Conservation (phyloP, 192 early-diverging fungal genomes). For the Backusella macrospora region DNA sequence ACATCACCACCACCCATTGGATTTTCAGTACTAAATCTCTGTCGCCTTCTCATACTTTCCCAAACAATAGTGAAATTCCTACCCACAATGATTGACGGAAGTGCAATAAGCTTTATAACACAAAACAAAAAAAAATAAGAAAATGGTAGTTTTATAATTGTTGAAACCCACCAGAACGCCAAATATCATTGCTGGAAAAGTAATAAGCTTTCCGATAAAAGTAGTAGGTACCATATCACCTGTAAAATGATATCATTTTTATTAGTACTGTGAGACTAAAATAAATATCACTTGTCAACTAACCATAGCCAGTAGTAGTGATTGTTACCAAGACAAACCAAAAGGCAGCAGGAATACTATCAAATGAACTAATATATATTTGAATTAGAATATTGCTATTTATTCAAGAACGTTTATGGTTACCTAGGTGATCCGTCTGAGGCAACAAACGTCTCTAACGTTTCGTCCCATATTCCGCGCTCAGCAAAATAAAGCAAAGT, state of each 20-base stretch:
- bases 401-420: not conserved
- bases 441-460: constrained; percentile 65
- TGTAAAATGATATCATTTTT: constrained; percentile 19
- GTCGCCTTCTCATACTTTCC: constrained; percentile 65
- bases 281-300: not conserved
- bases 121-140: not conserved
- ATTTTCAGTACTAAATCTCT: not conserved
- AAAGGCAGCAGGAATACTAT: constrained; percentile 77
- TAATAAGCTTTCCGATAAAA: constrained; percentile 75
- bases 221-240: constrained; percentile 84
- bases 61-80: constrained; percentile 82
- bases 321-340: constrained; percentile 82
- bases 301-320: constrained; percentile 79
- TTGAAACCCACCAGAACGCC: constrained; percentile 59
- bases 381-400: not conserved
- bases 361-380: constrained; percentile 54
- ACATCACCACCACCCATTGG: not conserved
- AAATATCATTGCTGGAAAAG: constrained; percentile 82
- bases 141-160: not conserved
- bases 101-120: constrained; percentile 62
- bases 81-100: constrained; percentile 86
- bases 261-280: not conserved
- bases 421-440: constrained; percentile 67
- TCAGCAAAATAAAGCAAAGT: constrained; percentile 83
- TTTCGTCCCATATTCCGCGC: constrained; percentile 75